phyloP scores from a whole-genome alignment of 2,329 filamentous ascomycete species.

The Penicillium sp. region DNA sequence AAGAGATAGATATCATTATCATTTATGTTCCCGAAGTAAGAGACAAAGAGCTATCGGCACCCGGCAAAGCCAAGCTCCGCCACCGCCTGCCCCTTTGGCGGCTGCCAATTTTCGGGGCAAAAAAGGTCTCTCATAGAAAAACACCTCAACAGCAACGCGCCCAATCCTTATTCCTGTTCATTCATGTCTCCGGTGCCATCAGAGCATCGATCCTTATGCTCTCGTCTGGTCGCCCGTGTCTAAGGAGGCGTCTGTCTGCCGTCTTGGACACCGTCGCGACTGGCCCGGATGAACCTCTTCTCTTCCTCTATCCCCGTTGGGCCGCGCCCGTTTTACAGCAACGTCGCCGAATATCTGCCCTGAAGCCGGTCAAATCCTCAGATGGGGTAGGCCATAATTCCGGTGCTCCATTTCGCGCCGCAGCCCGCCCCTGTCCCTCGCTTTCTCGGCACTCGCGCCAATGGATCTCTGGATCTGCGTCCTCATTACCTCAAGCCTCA shows the following conservation, averaged over 20 bases:
- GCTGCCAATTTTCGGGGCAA: constrained; percentile 23
- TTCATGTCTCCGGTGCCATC: constrained; percentile 20
- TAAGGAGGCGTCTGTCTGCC: constrained; percentile 38
- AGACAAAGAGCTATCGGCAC: neutral
- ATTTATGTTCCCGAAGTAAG: neutral
- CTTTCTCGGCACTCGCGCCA: constrained; percentile 17
- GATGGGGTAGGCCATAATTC: neutral
- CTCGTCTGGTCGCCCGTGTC: constrained; percentile 41
- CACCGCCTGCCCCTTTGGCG: constrained; percentile 27
- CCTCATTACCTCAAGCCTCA: neutral
- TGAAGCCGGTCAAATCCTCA: constrained; percentile 9
- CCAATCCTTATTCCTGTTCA: neutral
- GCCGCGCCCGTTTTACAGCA: constrained; percentile 29
- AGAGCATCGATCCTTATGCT: constrained; percentile 37
- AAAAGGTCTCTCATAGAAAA: constrained; percentile 13
- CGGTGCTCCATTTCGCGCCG: neutral
- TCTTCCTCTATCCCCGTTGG: constrained; percentile 47
- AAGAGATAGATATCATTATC: neutral
- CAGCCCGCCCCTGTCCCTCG: constrained; percentile 2
- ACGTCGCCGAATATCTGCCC: constrained; percentile 20
- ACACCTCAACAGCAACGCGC: constrained; percentile 5
- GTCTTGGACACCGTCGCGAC: constrained; percentile 37
- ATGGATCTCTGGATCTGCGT: constrained; percentile 19
- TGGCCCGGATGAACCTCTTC: constrained; percentile 42
- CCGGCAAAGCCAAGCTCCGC: constrained; percentile 4